Conservation (phyloP, 257 asterid genomes). For the Nicotiana otophora region DNA sequence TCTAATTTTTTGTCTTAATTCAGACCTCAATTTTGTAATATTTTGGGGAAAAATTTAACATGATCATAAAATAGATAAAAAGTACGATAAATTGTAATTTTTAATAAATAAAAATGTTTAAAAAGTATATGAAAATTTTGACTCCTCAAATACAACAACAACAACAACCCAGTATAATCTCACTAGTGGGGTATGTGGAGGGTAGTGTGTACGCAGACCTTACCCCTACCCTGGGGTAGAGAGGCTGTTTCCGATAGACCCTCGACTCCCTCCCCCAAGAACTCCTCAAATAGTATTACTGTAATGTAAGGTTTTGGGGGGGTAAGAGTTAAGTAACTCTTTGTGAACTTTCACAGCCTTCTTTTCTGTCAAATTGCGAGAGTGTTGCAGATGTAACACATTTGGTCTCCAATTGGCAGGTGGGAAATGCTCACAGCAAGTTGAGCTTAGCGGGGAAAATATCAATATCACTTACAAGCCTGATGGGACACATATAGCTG, state of each 20-base stretch:
- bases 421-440: constrained; percentile 95
- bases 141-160: neutral
- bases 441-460: constrained; percentile 97
- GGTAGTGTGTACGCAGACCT: too few relatives aligned
- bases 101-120: neutral
- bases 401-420: constrained; percentile 42
- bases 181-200: too few relatives aligned
- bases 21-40: neutral
- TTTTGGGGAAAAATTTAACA: neutral
- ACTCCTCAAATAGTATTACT: too few relatives aligned
- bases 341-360: neutral
- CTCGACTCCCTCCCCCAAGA: too few relatives aligned
- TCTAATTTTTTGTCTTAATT: neutral
- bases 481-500: constrained; percentile 94
- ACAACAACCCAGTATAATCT: too few relatives aligned
- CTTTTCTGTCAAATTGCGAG: neutral
- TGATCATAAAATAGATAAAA: neutral
- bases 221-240: too few relatives aligned
- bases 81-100: neutral
- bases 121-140: neutral
- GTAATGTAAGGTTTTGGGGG: neutral
- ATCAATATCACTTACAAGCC: constrained; percentile 95
- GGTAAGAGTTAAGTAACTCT: neutral
- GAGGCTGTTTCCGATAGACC: too few relatives aligned
- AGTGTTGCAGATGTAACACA: neutral